Evolutionary conservation across 1,284 basidiomycete genomes (phyloP), one percentile per base, ranked within the genome.

Genomic region (Ganoderma multipileum): DNA sequence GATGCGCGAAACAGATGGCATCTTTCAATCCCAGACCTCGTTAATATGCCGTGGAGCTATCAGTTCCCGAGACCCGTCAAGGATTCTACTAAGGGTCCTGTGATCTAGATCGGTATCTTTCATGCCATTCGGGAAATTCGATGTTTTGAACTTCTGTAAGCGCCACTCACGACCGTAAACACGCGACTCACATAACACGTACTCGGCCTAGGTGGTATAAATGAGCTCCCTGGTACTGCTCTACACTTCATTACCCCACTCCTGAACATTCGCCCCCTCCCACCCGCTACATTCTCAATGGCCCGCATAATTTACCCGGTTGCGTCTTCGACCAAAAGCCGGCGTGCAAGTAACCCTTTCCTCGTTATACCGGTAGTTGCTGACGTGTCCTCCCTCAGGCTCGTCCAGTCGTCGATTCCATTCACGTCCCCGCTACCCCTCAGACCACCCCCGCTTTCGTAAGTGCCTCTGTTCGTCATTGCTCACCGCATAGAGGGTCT

Each of bases 261-360:
- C 23, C 23, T 3, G 11, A 42, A 28, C 16, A 30, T n/a, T 47
- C 47, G 26, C 20, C 28, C 3, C 30, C 28, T 20, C 23, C 47
- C 33, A 28, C 18, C 63, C 63, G 52, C 62, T 61, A 55, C 41
- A 5, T 47, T 23, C 23, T 2, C 14, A 20, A 68, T 68, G 67
- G 67, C 63, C 7, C 63, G 58, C 47, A 41, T n/a, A 4, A 14
- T 33, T 28, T 41, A 47, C 50, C 30, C 62, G 12, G 54, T 30
- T 38, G 55, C 54, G 20, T 36, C 42, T 8, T 54, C 28, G 28
- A 54, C 42, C 28, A 44, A 11, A 11, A 7, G 23, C 23, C 20
- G 39, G 9, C n/a, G 36, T 28, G 65, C 55, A 47, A 63, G 65
- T 63, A 63, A 6, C 52, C 42, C 26, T 50, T 23, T 54, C 47